Conservation (phyloP, 2,329 filamentous ascomycete species). For the Allantophomopsis cytisporea region DNA sequence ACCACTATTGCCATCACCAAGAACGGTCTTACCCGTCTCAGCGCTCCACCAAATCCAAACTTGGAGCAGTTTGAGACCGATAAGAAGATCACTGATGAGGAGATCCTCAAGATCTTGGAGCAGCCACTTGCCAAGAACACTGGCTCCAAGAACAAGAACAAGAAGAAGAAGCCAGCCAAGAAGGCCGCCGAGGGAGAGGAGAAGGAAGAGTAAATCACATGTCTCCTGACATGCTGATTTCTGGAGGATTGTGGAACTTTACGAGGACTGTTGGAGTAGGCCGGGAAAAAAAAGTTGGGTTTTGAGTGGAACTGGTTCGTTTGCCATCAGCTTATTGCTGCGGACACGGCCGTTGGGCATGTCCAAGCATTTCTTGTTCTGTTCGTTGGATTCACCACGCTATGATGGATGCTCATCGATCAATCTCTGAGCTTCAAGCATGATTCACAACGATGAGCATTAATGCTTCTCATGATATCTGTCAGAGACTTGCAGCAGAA, state of each 20-base stretch:
- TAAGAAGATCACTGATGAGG: conserved; percentile 96
- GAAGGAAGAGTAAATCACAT: conserved; percentile 23
- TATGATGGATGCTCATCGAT: background rate
- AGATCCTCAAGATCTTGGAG: conserved; percentile 88
- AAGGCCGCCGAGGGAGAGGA: conserved; percentile 23
- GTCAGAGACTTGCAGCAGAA: background rate
- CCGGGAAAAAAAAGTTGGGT: background rate
- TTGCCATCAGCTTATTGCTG: background rate
- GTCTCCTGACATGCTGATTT: conserved; percentile 1
- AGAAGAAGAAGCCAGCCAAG: conserved; percentile 49
- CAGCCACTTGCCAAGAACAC: conserved; percentile 77
- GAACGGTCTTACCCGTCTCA: conserved; percentile 83
- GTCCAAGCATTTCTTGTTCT: background rate
- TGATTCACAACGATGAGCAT: background rate
- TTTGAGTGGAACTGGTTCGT: background rate
- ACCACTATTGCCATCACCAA: conserved; percentile 94
- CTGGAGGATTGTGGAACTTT: no score
- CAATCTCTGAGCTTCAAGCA: background rate
- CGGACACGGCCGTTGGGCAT: background rate
- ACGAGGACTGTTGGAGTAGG: background rate
- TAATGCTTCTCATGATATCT: background rate
- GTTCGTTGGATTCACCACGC: background rate
- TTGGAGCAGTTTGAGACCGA: conserved; percentile 78
- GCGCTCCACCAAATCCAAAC: conserved; percentile 63
- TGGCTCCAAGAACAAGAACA: conserved; percentile 88